Conservation (phyloP, 2,329 filamentous ascomycete species). For the Claviceps sp. region DNA sequence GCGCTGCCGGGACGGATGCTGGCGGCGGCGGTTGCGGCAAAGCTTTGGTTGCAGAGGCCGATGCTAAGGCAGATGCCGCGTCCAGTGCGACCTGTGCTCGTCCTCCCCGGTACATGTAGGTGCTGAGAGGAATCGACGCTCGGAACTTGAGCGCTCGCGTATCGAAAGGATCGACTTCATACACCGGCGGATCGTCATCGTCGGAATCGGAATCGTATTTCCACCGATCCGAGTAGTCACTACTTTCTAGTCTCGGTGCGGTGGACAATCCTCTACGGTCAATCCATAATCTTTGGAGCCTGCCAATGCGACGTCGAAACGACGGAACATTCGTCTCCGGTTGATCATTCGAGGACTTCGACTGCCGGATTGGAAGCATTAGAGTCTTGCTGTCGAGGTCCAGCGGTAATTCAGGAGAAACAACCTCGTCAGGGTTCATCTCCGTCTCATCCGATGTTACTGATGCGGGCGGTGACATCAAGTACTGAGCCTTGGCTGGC, state of each 20-base stretch:
- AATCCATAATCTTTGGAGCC: constrained; percentile 75
- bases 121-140: constrained; percentile 40
- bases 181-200: constrained; percentile 62
- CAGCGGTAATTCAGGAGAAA: constrained; percentile 27
- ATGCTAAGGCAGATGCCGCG: constrained; percentile 11
- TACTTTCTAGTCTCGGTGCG: constrained; percentile 28
- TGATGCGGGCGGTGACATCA: constrained; percentile 51
- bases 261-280: constrained; percentile 60
- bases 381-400: constrained; percentile 20
- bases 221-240: constrained; percentile 52
- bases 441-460: constrained; percentile 44
- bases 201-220: constrained; percentile 84
- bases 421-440: constrained; percentile 30
- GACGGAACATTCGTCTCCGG: constrained; percentile 39
- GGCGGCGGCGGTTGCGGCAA: constrained; percentile 1
- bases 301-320: constrained; percentile 73
- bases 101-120: constrained; percentile 25
- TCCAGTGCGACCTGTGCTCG: constrained; percentile 22
- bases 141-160: constrained; percentile 46
- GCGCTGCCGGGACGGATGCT: background rate
- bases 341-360: constrained; percentile 25
- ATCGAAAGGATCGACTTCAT: constrained; percentile 62
- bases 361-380: constrained; percentile 27
- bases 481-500: constrained; percentile 57
- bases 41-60: constrained; percentile 6